Percentiles rank a stretch among this genome's conserved stretches.
Conservation (phyloP, 345 rosid genomes). For the Dipteronia dyeriana region DNA sequence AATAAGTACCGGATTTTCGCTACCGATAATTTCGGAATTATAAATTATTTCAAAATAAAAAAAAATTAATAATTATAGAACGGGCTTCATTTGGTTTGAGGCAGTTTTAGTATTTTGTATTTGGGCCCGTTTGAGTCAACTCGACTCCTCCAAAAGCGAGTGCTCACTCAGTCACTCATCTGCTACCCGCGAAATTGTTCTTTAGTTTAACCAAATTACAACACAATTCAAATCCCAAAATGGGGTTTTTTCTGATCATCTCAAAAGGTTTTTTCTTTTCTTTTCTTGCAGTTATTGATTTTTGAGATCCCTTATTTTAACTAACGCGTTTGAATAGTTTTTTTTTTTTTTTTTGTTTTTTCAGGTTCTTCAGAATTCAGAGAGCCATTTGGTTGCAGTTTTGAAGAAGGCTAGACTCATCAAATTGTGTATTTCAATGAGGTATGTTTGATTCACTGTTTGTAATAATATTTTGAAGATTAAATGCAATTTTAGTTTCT, state of each 20-base stretch:
- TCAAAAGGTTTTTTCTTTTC: too few species aligned
- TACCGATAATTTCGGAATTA: too few species aligned
- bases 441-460: not conserved
- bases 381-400: conserved; percentile 9
- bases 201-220: not conserved
- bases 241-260: not conserved
- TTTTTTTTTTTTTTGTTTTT: not conserved
- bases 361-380: not conserved
- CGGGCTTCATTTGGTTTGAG: too few species aligned
- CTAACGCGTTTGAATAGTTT: too few species aligned
- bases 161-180: not conserved
- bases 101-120: too few species aligned
- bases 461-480: not conserved
- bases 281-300: too few species aligned
- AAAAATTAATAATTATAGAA: too few species aligned
- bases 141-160: too few species aligned
- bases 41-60: too few species aligned
- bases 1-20: too few species aligned
- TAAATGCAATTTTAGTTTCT: not conserved
- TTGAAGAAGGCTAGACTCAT: not conserved
- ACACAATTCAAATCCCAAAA: not conserved
- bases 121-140: too few species aligned
- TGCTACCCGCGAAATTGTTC: not conserved
- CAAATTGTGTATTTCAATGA: not conserved
- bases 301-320: too few species aligned